A percentile compares a stretch with the other conserved stretches of the same genome.
Evolutionary conservation across 148 eudicot genomes (phyloP).

Genomic region (Cornus florida): DNA sequence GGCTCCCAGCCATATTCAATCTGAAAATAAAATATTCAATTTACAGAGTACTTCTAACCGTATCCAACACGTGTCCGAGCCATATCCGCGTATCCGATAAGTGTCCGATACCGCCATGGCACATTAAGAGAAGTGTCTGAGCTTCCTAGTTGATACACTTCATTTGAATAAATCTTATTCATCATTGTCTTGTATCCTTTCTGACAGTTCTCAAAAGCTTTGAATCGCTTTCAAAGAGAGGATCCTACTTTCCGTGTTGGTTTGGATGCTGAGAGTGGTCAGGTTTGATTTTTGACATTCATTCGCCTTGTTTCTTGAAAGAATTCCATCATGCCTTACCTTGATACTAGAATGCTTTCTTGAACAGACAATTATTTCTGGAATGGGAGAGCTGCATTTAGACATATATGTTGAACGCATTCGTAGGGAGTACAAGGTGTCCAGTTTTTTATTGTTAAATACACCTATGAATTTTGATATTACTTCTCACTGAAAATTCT

Average conservation of each 20-base stretch:
- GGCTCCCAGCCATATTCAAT: too few species aligned
- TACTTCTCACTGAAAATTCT: not conserved
- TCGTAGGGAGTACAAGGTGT: conserved; percentile 86
- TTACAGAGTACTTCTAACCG: too few species aligned
- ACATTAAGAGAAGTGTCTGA: too few species aligned
- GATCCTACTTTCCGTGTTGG: conserved; percentile 99
- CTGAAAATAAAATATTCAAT: too few species aligned
- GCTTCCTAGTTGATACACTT: not conserved
- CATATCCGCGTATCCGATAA: too few species aligned
- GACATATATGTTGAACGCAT: conserved; percentile 98
- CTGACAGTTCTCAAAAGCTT: conserved; percentile 92
- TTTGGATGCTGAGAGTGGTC: conserved; percentile 92
- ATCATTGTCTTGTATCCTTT: conserved; percentile 1
- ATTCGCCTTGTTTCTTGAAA: not conserved
- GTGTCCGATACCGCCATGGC: too few species aligned
- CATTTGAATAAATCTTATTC: not conserved
- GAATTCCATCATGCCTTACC: not conserved
- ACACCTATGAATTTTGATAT: not conserved
- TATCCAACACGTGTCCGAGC: too few species aligned
- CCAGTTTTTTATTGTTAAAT: not conserved
- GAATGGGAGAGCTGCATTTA: conserved; percentile 98
- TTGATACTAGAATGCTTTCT: conserved; percentile 13
- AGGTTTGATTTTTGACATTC: conserved; percentile 31
- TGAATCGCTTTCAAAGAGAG: conserved; percentile 96
- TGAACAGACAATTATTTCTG: conserved; percentile 89